These are phyloP conservation scores for Fusarium oligoseptatum DNA, from an alignment of 2,329 filamentous ascomycete genomes.

Conservation along the genomic window DNA sequence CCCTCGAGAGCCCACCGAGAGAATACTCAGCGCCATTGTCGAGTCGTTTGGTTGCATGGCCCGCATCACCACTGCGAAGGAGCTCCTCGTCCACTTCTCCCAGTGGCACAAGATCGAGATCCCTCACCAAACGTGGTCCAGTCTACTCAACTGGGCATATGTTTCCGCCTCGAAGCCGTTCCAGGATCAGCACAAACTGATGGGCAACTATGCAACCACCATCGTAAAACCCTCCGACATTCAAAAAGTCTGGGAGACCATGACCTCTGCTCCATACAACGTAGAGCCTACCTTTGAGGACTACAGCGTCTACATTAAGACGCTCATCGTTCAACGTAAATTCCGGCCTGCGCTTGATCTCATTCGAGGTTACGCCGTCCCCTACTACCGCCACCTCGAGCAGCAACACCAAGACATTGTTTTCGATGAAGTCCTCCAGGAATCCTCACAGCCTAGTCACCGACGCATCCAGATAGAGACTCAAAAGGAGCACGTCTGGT, in stretches of 20 bases:
- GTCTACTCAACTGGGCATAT: constrained; percentile 76
- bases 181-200: constrained; percentile 53
- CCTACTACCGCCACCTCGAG: constrained; percentile 50
- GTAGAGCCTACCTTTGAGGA: constrained; percentile 69
- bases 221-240: constrained; percentile 60
- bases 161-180: constrained; percentile 61
- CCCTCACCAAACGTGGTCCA: constrained; percentile 70
- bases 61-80: constrained; percentile 69
- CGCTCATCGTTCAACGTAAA: constrained; percentile 50
- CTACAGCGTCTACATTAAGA: constrained; percentile 60
- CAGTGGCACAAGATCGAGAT: constrained; percentile 70
- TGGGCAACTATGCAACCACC: constrained; percentile 47
- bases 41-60: constrained; percentile 77
- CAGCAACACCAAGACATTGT: constrained; percentile 46
- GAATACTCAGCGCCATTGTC: constrained; percentile 75
- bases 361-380: constrained; percentile 58
- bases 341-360: constrained; percentile 51
- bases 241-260: constrained; percentile 67
- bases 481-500: constrained; percentile 51
- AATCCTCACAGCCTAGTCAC: constrained; percentile 23
- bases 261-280: constrained; percentile 70
- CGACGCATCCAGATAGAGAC: constrained; percentile 48
- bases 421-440: constrained; percentile 52
- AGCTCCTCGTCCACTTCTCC: constrained; percentile 74
- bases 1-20: constrained; percentile 68